Evolutionary conservation across 352 stramenopile species (phyloP).

Genomic region (Pythium vanterpoolii): DNA sequence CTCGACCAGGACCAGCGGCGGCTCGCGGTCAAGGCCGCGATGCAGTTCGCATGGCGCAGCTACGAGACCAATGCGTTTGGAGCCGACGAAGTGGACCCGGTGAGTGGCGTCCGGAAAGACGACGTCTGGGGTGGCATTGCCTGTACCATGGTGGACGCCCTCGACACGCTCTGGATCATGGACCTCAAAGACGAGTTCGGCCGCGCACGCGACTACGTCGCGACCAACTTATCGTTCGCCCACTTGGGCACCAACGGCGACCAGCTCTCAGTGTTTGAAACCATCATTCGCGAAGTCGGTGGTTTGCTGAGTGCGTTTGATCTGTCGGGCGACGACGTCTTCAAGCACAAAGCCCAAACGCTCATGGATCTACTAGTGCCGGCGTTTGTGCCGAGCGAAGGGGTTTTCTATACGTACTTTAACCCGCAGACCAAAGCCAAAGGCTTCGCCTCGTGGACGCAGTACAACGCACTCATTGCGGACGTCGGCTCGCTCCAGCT

Average conservation of each 20-base stretch:
- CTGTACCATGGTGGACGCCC: slow-evolving; percentile 90
- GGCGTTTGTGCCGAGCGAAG: slow-evolving; percentile 87
- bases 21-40: slow-evolving; percentile 49
- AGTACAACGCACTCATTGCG: slow-evolving; percentile 62
- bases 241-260: slow-evolving; percentile 51
- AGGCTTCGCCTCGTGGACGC: slow-evolving; percentile 22
- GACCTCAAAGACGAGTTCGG: slow-evolving; percentile 90
- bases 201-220: slow-evolving; percentile 87
- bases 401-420: slow-evolving; percentile 89
- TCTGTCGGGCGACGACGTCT: slow-evolving; percentile 80
- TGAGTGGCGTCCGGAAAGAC: slow-evolving; percentile 52
- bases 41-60: slow-evolving; percentile 77
- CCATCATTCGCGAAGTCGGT: slow-evolving; percentile 97
- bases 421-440: slow-evolving; percentile 80
- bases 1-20: slow-evolving; percentile 37
- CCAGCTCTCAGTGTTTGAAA: slow-evolving; percentile 97
- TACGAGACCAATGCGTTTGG: slow-evolving; percentile 96
- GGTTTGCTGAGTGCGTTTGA: slow-evolving; percentile 96
- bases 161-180: slow-evolving; percentile 99
- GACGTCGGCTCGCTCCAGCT: slow-evolving; percentile 85
- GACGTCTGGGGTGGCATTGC: slow-evolving; percentile 90
- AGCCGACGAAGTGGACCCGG: slow-evolving; percentile 92
- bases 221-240: slow-evolving; percentile 72
- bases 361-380: slow-evolving; percentile 88
- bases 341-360: slow-evolving; percentile 92